phyloP scores from a whole-genome alignment of 1,139 yeast genomes.

The Blastobotrys aristatus region DNA sequence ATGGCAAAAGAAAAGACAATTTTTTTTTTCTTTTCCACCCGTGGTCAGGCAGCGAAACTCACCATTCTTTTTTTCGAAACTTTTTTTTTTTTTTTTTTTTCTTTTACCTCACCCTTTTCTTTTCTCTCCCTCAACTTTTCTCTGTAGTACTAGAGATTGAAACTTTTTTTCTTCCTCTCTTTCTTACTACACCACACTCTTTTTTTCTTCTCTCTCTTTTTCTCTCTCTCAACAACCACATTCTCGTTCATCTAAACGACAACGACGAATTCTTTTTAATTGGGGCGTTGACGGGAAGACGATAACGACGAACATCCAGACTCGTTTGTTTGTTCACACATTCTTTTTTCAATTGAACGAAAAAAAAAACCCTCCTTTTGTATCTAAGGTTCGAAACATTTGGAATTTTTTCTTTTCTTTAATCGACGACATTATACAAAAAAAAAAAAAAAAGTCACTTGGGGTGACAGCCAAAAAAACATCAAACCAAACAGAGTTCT shows the following conservation, averaged over 20 bases:
- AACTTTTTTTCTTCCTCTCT: not conserved
- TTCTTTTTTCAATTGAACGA: too few relatives aligned
- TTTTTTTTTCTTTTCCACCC: too few relatives aligned
- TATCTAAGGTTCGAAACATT: too few relatives aligned
- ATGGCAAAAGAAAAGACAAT: too few relatives aligned
- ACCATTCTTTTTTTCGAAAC: too few relatives aligned
- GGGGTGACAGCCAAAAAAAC: not conserved
- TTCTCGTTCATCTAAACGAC: not conserved
- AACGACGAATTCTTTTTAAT: not conserved
- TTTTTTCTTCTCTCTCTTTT: not conserved
- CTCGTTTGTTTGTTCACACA: not conserved
- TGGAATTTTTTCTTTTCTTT: not conserved
- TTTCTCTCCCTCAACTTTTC: not conserved
- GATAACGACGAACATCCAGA: not conserved
- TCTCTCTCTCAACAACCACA: not conserved
- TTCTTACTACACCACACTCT: not conserved
- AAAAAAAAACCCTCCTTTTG: not conserved
- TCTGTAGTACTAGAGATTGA: not conserved
- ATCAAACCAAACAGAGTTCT: not conserved
- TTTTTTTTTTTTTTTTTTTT: slow-evolving; percentile 5
- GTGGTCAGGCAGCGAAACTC: too few relatives aligned
- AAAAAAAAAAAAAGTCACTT: not conserved
- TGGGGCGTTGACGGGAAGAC: too few relatives aligned
- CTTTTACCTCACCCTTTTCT: not conserved
- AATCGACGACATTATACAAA: not conserved